phyloP scores from a whole-genome alignment of 2,329 filamentous ascomycete species.

The Penicillium italicum region DNA sequence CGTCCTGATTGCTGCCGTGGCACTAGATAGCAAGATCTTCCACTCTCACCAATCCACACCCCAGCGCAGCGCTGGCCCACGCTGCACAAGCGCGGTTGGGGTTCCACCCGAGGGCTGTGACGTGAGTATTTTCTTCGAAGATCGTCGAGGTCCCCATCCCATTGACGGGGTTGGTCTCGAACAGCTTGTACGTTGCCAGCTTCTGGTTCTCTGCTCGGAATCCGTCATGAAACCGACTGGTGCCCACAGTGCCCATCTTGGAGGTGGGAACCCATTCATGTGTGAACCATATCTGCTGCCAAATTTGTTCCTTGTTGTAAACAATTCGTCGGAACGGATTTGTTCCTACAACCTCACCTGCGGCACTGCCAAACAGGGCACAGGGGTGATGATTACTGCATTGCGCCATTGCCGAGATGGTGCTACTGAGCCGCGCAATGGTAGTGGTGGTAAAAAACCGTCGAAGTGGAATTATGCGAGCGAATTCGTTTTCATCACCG shows the following conservation, averaged over 20 bases:
- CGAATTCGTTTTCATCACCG: conserved; percentile 53
- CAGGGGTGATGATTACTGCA: conserved; percentile 50
- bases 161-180: conserved; percentile 32
- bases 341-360: conserved; percentile 50
- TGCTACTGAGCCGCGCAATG: conserved; percentile 46
- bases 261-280: conserved; percentile 52
- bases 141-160: conserved; percentile 44
- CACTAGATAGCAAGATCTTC: conserved; percentile 57
- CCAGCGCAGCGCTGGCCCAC: conserved; percentile 65
- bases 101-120: conserved; percentile 65
- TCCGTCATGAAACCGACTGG: conserved; percentile 45
- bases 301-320: conserved; percentile 50
- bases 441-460: conserved; percentile 52
- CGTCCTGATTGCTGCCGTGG: conserved; percentile 2
- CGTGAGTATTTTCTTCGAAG: conserved; percentile 60
- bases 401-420: conserved; percentile 33
- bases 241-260: conserved; percentile 28
- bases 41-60: conserved; percentile 62
- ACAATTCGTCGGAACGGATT: conserved; percentile 53
- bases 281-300: conserved; percentile 55
- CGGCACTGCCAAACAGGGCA: conserved; percentile 51
- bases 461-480: conserved; percentile 49
- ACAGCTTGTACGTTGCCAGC: conserved; percentile 30
- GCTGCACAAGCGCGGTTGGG: conserved; percentile 62
- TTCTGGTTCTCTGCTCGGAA: conserved; percentile 41